Percentiles rank a stretch among this genome's conserved stretches.
Evolutionary conservation across 805 yeast genomes (phyloP).

Genomic region (Starmerella apis): DNA sequence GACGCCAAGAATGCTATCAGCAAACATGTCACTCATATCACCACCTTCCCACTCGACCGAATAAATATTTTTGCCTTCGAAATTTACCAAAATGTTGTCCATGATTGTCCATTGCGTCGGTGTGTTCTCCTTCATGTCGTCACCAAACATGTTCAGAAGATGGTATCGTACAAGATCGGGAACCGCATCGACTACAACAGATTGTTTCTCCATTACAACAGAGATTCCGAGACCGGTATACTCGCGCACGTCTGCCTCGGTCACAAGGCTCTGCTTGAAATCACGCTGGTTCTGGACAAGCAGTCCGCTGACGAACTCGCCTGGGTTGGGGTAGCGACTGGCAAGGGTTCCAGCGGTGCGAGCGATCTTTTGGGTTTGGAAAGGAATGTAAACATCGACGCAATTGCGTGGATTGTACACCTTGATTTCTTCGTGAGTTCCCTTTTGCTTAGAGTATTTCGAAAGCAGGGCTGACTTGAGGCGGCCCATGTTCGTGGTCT

Average conservation of each 20-base stretch:
- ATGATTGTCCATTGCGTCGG: conserved; percentile 40
- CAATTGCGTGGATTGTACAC: conserved; percentile 90
- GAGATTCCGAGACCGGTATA: conserved; percentile 81
- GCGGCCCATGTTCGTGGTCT: conserved; percentile 97
- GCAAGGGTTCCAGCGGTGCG: conserved; percentile 57
- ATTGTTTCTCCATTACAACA: conserved; percentile 70
- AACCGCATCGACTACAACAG: conserved; percentile 67
- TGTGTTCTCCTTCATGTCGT: conserved; percentile 38
- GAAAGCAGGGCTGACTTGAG: conserved; percentile 83
- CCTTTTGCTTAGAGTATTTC: conserved; percentile 68
- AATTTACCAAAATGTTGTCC: conserved; percentile 49
- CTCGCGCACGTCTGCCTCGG: conserved; percentile 79
- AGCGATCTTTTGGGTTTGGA: conserved; percentile 76
- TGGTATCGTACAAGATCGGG: conserved; percentile 79
- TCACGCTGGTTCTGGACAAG: conserved; percentile 65
- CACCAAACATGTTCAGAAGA: conserved; percentile 90
- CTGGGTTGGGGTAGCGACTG: conserved; percentile 28
- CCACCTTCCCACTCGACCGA: conserved; percentile 87
- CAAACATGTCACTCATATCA: conserved; percentile 79
- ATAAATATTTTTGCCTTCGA: conserved; percentile 40
- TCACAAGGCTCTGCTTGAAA: conserved; percentile 73
- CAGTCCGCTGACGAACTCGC: conserved; percentile 60
- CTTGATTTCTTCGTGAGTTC: conserved; percentile 79
- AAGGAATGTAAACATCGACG: conserved; percentile 61
- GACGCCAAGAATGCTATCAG: conserved; percentile 87